Percentiles rank a stretch among this genome's conserved stretches.
Evolutionary conservation across 75 land plant species (phyloP).

Genomic region (Isoetes taiwanensis): DNA sequence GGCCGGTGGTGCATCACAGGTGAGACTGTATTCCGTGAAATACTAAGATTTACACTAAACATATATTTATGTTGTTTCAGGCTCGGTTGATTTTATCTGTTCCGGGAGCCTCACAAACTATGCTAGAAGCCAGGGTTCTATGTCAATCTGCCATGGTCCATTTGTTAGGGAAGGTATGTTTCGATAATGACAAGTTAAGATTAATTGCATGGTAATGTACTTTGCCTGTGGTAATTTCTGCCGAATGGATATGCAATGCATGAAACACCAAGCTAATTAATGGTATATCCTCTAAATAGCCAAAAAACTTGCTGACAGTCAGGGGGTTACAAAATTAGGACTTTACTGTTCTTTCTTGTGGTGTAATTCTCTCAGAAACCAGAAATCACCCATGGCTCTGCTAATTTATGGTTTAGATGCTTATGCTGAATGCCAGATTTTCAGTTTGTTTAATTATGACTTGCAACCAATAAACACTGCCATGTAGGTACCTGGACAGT

Average conservation of each 20-base stretch:
- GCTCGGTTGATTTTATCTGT: constrained; percentile 76
- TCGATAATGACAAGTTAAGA: too few species aligned
- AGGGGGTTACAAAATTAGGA: too few species aligned
- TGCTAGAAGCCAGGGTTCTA: constrained; percentile 75
- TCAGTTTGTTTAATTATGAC: not conserved
- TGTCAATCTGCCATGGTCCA: constrained; percentile 66
- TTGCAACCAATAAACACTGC: not conserved
- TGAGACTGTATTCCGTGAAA: constrained; percentile 1
- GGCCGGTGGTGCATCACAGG: constrained; percentile 89
- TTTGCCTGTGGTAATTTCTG: too few species aligned
- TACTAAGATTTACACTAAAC: not conserved
- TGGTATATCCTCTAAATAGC: not conserved
- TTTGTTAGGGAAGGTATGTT: constrained; percentile 59
- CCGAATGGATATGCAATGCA: too few species aligned
- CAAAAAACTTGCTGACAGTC: not conserved
- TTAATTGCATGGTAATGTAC: too few species aligned
- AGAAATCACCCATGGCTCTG: too few species aligned
- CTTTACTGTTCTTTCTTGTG: too few species aligned
- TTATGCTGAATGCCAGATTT: too few species aligned
- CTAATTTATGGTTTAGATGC: too few species aligned
- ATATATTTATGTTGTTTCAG: constrained; percentile 21
- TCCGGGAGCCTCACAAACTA: constrained; percentile 82
- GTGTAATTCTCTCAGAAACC: too few species aligned
- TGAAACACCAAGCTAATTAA: too few species aligned
- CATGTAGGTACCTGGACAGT: constrained; percentile 47